phyloP scores from a whole-genome alignment of 2,329 filamentous ascomycete genomes.

The Sporothrix schenckii region DNA sequence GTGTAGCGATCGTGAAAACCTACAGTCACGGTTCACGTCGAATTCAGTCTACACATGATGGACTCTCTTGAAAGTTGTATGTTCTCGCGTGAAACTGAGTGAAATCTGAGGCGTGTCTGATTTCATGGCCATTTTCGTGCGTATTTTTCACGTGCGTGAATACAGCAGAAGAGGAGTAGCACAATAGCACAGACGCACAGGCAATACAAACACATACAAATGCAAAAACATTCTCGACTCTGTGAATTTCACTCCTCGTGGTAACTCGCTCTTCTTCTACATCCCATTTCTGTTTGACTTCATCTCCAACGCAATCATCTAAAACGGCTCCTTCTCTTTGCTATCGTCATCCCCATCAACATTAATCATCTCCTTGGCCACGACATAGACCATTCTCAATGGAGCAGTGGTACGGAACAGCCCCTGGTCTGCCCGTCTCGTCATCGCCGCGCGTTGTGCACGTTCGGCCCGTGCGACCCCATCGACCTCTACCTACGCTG shows the following conservation, averaged over 20 bases:
- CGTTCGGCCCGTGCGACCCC: too few relatives aligned
- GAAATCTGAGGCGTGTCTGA: not conserved
- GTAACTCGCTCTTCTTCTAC: not conserved
- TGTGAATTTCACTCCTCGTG: not conserved
- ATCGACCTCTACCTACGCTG: too few relatives aligned
- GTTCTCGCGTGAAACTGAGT: not conserved
- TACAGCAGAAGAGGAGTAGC: not conserved
- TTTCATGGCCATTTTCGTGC: not conserved
- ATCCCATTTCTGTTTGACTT: not conserved
- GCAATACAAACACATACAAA: not conserved
- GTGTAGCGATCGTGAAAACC: too few relatives aligned
- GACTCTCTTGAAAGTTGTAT: not conserved
- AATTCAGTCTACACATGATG: not conserved
- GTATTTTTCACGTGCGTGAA: not conserved
- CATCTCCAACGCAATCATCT: not conserved
- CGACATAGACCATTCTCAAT: not conserved
- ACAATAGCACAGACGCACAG: not conserved
- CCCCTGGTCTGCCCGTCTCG: too few relatives aligned
- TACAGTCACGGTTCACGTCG: too few relatives aligned
- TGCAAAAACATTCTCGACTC: too few relatives aligned
- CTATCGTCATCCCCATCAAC: not conserved
- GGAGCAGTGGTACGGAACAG: not conserved
- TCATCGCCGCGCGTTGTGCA: too few relatives aligned
- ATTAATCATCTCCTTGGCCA: not conserved
- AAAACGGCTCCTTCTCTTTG: not conserved